phyloP scores from a whole-genome alignment of 2,329 filamentous ascomycete genomes.

The Pseudogymnoascus verrucosus region DNA sequence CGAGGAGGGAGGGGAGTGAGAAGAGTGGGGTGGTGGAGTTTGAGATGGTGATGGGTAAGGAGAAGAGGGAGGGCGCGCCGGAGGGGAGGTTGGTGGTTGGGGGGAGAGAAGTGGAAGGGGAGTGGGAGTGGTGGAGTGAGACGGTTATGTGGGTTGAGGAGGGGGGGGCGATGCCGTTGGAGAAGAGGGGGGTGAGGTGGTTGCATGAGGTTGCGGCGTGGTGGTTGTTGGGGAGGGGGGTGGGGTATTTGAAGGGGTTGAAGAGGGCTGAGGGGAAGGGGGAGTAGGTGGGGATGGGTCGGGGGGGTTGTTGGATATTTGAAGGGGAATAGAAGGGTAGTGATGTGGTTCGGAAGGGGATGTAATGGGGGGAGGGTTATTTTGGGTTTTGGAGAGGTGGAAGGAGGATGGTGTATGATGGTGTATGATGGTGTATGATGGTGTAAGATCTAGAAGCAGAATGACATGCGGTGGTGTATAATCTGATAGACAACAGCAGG shows the following conservation, averaged over 20 bases:
- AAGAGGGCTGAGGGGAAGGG: no score
- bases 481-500: background rate
- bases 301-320: background rate
- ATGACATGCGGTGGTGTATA: background rate
- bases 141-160: no score
- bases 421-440: background rate
- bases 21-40: no score
- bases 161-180: no score
- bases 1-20: background rate
- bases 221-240: conserved; percentile 8
- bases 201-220: no score
- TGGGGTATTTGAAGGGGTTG: conserved; percentile 5
- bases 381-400: background rate
- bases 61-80: no score
- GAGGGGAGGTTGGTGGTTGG: no score
- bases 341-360: background rate
- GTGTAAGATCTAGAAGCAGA: background rate
- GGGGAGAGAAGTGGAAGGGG: no score
- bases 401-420: background rate
- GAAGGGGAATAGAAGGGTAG: background rate
- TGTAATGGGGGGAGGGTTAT: background rate
- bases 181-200: no score
- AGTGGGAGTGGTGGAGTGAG: no score
- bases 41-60: no score
- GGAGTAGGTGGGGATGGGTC: background rate